Base-by-base conservation (phyloP, 306 rosid species). In the Inga oerstediana region DNA sequence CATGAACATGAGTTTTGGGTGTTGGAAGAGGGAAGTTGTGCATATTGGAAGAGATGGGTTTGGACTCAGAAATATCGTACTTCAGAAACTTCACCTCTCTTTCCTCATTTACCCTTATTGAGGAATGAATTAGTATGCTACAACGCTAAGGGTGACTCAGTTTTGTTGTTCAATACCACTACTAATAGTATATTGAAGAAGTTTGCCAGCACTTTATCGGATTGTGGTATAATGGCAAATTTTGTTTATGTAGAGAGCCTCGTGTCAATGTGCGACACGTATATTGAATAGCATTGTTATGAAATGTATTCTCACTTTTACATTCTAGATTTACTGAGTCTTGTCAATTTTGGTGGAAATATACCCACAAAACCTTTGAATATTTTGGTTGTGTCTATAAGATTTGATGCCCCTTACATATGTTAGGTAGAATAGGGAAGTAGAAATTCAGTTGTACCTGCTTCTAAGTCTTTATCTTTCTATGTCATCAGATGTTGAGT, bases 151-250 rank as follows among this genome's bases (percentile, higher is more conserved):
- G 43, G 43, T 39, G 43, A 39, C 43, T 16, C n/a, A 19, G 58
- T 4, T 5, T 15, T 7, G 5, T 17, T 20, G 12, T 8, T n/a
- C 32, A 51, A 51, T n/a, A 1, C 24, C 15, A 3, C 66, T 24
- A 22, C 32, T 22, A 10, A 16, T 7, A 19, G 10, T 11, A 14
- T 3, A 61, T 24, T 61, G 6, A n/a, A 61, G 66, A 61, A 9
- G 66, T 61, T 61, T 2, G 0, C 0, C 13, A 10, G 3, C 35
- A 10, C 15, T 10, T 10, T 24, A 3, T 2, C 5, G 11, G 32
- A 0, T 1, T 3, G 0, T 3, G 2, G 1, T 22, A 3, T 19
- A n/a, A 2, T 9, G 11, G 5, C 1, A 0, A 24, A 1, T 3
- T 61, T 61, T 1, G 4, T 1, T 61, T 22, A 24, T 61, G 34